Evolutionary conservation across 2,329 filamentous ascomycete genomes (phyloP).

Genomic region (Beauveria caledonica): DNA sequence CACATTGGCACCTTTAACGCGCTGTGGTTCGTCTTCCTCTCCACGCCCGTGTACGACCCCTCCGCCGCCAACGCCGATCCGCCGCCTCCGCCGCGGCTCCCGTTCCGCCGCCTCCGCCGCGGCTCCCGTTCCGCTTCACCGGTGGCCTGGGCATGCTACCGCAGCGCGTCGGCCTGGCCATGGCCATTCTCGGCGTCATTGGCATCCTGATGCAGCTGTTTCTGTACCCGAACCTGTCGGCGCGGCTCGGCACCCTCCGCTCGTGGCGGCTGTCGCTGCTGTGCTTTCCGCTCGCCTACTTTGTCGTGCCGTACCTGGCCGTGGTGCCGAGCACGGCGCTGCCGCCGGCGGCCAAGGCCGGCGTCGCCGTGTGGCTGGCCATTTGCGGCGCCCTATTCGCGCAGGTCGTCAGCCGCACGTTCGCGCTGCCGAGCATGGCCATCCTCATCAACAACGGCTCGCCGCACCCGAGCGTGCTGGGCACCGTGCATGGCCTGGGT

Average conservation of each 20-base stretch:
- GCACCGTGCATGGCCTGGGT: slow-evolving; percentile 41
- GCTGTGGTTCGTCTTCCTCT: slow-evolving; percentile 69
- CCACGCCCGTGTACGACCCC: slow-evolving; percentile 54
- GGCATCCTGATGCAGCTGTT: slow-evolving; percentile 58
- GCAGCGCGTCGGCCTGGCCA: slow-evolving; percentile 64
- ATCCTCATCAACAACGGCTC: slow-evolving; percentile 42
- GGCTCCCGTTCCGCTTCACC: slow-evolving; percentile 54
- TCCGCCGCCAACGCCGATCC: slow-evolving; percentile 17
- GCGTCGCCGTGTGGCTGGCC: slow-evolving; percentile 53
- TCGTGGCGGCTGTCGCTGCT: slow-evolving; percentile 62
- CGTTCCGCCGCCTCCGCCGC: slow-evolving; percentile 14
- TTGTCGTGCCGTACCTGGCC: slow-evolving; percentile 61
- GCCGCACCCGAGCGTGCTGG: slow-evolving; percentile 39
- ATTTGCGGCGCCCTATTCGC: slow-evolving; percentile 54
- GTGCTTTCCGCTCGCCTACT: slow-evolving; percentile 63
- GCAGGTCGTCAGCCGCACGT: slow-evolving; percentile 60
- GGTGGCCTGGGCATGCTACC: slow-evolving; percentile 70
- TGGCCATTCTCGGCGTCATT: slow-evolving; percentile 66
- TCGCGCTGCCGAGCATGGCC: slow-evolving; percentile 40
- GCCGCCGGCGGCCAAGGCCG: slow-evolving; percentile 43
- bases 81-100: slow-evolving; percentile 23
- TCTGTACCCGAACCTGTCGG: slow-evolving; percentile 61
- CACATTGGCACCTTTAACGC: slow-evolving; percentile 71
- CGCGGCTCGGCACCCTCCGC: slow-evolving; percentile 56
- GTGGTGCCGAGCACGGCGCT: slow-evolving; percentile 50